phyloP scores from a whole-genome alignment of 306 rosid species.

The Sicyos edulis region DNA sequence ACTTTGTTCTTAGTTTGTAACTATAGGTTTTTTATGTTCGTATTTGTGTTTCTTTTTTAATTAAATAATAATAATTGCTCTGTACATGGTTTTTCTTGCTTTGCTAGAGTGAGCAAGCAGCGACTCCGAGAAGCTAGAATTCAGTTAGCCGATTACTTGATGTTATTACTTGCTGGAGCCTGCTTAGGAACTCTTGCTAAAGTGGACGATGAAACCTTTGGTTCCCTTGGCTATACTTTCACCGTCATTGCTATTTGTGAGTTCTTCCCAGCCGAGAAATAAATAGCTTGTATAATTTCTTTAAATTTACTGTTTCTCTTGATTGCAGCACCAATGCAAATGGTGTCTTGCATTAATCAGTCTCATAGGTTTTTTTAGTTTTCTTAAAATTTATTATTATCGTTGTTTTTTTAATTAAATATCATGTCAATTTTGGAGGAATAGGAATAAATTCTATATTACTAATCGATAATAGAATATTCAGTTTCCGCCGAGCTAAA shows the following conservation, averaged over 20 bases:
- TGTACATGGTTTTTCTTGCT: constrained; percentile 23
- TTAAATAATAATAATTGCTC: constrained; percentile 19
- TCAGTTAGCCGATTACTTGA: constrained; percentile 57
- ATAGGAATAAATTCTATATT: too few species aligned
- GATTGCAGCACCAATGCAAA: neutral
- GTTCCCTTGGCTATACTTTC: constrained; percentile 58
- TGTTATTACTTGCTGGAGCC: constrained; percentile 76
- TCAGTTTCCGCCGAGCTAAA: too few species aligned
- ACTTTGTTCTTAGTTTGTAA: neutral
- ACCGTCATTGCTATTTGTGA: constrained; percentile 80
- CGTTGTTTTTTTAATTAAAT: neutral
- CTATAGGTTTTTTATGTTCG: neutral
- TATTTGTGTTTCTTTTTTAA: neutral
- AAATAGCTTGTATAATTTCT: neutral
- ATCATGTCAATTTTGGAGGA: too few species aligned
- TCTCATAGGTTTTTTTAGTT: neutral
- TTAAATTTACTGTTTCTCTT: constrained; percentile 15
- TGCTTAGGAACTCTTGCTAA: constrained; percentile 66
- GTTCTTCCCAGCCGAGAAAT: constrained; percentile 28
- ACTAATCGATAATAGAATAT: too few species aligned
- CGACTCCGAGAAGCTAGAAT: constrained; percentile 55
- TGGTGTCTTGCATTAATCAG: constrained; percentile 11
- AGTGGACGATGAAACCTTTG: constrained; percentile 65
- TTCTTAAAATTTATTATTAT: neutral
- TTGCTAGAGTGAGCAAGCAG: constrained; percentile 65